Evolutionary conservation across 2,329 filamentous ascomycete genomes (phyloP), one percentile per base, ranked within the genome.

Genomic region (Aspergillaceae sp.): DNA sequence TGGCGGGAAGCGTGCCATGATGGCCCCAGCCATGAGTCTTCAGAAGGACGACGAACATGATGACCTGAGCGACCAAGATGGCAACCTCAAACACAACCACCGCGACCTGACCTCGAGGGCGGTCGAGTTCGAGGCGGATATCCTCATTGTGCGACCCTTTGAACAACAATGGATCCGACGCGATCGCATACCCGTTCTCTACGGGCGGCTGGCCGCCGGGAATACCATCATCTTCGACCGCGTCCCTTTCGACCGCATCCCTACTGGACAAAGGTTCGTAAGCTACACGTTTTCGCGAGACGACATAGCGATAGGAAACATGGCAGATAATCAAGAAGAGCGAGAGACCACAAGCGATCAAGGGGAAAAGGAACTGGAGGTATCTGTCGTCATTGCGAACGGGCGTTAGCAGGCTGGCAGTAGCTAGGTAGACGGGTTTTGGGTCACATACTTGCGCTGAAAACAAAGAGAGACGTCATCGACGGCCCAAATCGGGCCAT

Each of bases 361-460:
- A 72, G 45, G 92, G 92, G 45, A 97, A 75, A 41, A 94, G 73
- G 50, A 87, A 80, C 67, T 87, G 83, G 45, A 94, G 78, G 65
- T 86, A 90, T 66, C 87, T 91, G 63, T 49, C 52, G 10, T 7
- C 26, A 19, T 19, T 38, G 36, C 26, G 10, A 36, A 11, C n/a
- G 11, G 49, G 45, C 43, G 40, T 27, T 45, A 32, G 40, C 41
- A 38, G 32, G 44, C 40, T 58, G 11, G 33, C 34, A 54, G 62
- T 44, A 58, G 29, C 29, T 30, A 30, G 29, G 44, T 40, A 33
- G 28, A 34, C 41, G 26, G 4, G 32, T 26, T 26, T 9, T 8
- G 38, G 7, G 6, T 28, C 26, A 64, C 72, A 57, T 62, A 76
- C 74, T 70, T 73, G 65, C 71, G 73, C 61, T 80, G 75, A 55